phyloP scores from a whole-genome alignment of 2,329 filamentous ascomycete species.

The Teratosphaeria pseudoeucalypti region DNA sequence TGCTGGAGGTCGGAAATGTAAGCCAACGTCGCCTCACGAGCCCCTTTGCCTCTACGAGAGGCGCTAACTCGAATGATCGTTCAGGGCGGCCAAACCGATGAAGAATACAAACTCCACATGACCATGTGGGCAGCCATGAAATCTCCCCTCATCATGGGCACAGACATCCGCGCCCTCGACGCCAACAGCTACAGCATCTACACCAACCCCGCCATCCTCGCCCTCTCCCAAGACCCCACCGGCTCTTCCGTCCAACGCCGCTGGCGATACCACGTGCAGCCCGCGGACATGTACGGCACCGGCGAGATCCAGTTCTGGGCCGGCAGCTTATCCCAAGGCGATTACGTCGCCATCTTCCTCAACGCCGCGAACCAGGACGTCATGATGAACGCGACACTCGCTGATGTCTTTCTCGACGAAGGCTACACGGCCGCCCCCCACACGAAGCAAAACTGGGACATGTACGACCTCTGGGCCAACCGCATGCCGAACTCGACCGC shows the following conservation, averaged over 20 bases:
- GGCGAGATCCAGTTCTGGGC: conserved; percentile 43
- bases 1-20: conserved; percentile 38
- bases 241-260: conserved; percentile 33
- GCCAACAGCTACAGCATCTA: conserved; percentile 36
- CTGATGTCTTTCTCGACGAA: conserved; percentile 43
- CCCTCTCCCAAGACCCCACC: conserved; percentile 39
- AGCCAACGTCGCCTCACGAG: neutral
- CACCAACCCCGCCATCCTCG: conserved; percentile 40
- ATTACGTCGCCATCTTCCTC: conserved; percentile 40
- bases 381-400: conserved; percentile 41
- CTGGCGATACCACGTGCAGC: conserved; percentile 35
- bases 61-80: neutral
- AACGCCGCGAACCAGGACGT: conserved; percentile 37
- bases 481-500: conserved; percentile 41
- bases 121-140: conserved; percentile 41
- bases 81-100: conserved; percentile 25
- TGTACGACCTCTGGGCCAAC: conserved; percentile 47
- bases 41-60: neutral
- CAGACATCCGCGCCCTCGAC: conserved; percentile 32
- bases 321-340: conserved; percentile 36
- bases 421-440: conserved; percentile 31
- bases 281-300: conserved; percentile 32
- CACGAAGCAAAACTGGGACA: conserved; percentile 37
- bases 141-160: conserved; percentile 40
- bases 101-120: conserved; percentile 37